These are phyloP conservation scores for Metarhizium guizhouense DNA, from an alignment of 2,329 filamentous ascomycete species.

Conservation along the genomic window DNA sequence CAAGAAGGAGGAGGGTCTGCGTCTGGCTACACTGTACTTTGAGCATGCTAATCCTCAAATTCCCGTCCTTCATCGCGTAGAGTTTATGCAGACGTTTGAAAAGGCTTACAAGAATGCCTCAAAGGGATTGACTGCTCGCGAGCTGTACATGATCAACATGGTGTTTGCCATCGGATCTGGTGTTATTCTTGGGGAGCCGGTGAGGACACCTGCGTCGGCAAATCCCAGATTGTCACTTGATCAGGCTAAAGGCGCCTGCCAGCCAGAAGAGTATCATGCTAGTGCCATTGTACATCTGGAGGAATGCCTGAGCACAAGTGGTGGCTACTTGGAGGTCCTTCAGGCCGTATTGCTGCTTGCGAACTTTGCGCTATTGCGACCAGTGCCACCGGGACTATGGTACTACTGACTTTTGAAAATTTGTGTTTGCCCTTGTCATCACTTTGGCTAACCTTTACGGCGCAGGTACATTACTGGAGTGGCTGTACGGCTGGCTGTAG, in stretches of 20 bases:
- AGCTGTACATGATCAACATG: slow-evolving; percentile 93
- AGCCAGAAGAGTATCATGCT: slow-evolving; percentile 93
- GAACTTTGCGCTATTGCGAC: slow-evolving; percentile 82
- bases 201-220: slow-evolving; percentile 36
- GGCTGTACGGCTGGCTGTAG: slow-evolving; percentile 80
- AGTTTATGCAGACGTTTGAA: slow-evolving; percentile 85
- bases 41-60: slow-evolving; percentile 96
- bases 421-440: background rate
- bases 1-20: slow-evolving; percentile 60
- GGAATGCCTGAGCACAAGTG: slow-evolving; percentile 72
- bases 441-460: background rate
- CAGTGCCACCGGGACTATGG: slow-evolving; percentile 90
- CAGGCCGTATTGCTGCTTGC: slow-evolving; percentile 88
- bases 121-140: slow-evolving; percentile 60
- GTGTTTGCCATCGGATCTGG: slow-evolving; percentile 94
- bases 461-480: slow-evolving; percentile 83
- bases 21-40: slow-evolving; percentile 78
- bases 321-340: slow-evolving; percentile 84
- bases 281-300: slow-evolving; percentile 90
- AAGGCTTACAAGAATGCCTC: slow-evolving; percentile 64
- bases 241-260: slow-evolving; percentile 38
- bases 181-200: slow-evolving; percentile 68
- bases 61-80: slow-evolving; percentile 77
- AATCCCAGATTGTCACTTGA: slow-evolving; percentile 22
- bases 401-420: slow-evolving; percentile 19